Conservation (phyloP, 768 basidiomycete genomes). For the Hericium alpestre region DNA sequence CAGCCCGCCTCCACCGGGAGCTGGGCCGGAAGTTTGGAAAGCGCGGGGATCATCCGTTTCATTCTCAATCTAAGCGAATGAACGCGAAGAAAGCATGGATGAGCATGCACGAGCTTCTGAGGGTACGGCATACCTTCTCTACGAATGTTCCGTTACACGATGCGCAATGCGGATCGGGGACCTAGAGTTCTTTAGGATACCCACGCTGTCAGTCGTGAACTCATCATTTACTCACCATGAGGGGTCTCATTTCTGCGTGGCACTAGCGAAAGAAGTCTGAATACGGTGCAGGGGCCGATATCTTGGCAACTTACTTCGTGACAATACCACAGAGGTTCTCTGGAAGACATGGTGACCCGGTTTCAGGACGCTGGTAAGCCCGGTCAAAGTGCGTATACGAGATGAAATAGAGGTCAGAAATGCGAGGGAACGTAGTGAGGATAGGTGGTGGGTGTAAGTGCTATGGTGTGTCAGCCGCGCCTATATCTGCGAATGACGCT, state of each 20-base stretch:
- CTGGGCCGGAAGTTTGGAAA: slow-evolving; percentile 33
- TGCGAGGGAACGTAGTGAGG: slow-evolving; percentile 10
- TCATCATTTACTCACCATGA: slow-evolving; percentile 47
- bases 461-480: neutral
- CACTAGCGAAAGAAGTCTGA: slow-evolving; percentile 39
- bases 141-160: slow-evolving; percentile 77
- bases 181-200: slow-evolving; percentile 27
- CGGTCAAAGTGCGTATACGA: slow-evolving; percentile 1
- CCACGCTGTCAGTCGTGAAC: neutral
- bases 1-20: slow-evolving; percentile 20
- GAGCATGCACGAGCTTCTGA: neutral
- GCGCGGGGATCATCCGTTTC: slow-evolving; percentile 64
- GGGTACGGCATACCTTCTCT: slow-evolving; percentile 45
- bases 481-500: slow-evolving; percentile 1
- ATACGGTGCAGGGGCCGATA: neutral
- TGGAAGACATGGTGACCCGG: slow-evolving; percentile 43
- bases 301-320: slow-evolving; percentile 42
- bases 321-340: slow-evolving; percentile 73
- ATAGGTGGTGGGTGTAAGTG: neutral
- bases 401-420: slow-evolving; percentile 7
- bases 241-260: slow-evolving; percentile 76
- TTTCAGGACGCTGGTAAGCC: neutral
- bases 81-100: neutral
- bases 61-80: slow-evolving; percentile 53
- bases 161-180: slow-evolving; percentile 74